Evolutionary conservation across 768 basidiomycete species (phyloP), one percentile per base, ranked within the genome.

Genomic region (Tricholoma flavovirens): DNA sequence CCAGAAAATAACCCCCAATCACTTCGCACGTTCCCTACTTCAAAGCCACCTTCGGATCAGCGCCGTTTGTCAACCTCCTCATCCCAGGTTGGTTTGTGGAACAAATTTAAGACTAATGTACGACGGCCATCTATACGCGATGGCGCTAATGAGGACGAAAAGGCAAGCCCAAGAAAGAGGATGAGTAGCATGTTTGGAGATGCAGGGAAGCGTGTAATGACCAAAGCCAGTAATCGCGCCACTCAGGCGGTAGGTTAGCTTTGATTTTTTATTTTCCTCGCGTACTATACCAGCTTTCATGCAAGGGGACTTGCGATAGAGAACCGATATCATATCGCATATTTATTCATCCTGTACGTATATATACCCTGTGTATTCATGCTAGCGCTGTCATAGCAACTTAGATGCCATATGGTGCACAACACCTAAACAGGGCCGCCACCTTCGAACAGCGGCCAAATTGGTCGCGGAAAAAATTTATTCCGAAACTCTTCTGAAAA

Each of bases 101-200:
- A 68, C 22, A 76, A 71, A 56, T 50, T 74, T 14, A 73, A 70
- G 53, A 67, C 60, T 3, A 73, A 69, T 49, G 65, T 71, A 10
- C 69, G 62, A 36, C 62, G 67, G 21, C 59, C 69, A 8, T 57
- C 66, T 1, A 59, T 66, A 42, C 61, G 58, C 12, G 58, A 45
- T 10, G 56, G 48, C 17, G 32, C 51, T 38, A 3, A 6, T 46
- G 50, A 50, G 21, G 54, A 58, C 36, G 38, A 19, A 36, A 35
- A 29, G 42, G 46, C 22, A 42, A 49, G 22, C 29, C 42, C 15
- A 55, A 61, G n/a, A 62, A 62, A 51, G 62, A 56, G 43, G 57
- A 51, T 26, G 33, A 43, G 15, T 29, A 43, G 22, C 54, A 52
- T 62, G 26, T 50, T 56, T 32, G 57, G 53, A 38, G 56, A 48